These are phyloP conservation scores for Calycina herbarum DNA, from an alignment of 2,329 filamentous ascomycete genomes.

Conservation along the genomic window DNA sequence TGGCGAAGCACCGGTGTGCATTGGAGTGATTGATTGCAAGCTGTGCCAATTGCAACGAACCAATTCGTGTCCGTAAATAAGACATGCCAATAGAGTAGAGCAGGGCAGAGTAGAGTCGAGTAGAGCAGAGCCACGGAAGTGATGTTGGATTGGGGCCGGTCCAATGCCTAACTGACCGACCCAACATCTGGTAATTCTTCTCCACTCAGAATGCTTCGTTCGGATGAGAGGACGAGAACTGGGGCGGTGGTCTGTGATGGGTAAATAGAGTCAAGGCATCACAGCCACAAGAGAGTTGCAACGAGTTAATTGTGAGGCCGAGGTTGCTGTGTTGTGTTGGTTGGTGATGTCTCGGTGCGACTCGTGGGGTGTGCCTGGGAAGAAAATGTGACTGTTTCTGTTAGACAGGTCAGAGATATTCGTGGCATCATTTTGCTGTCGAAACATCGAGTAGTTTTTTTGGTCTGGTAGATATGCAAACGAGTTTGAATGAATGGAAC, in stretches of 20 bases:
- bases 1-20: not conserved
- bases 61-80: conserved; percentile 3
- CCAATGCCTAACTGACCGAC: not conserved
- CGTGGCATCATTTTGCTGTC: too few species aligned
- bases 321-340: not conserved
- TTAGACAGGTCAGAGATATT: not conserved
- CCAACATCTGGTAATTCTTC: not conserved
- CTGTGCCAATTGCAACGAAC: not conserved
- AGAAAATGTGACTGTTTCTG: not conserved
- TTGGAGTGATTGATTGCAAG: not conserved
- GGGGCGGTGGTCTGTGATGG: not conserved
- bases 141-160: not conserved
- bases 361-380: not conserved
- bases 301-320: not conserved
- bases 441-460: too few species aligned
- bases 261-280: not conserved
- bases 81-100: not conserved
- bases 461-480: too few species aligned
- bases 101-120: too few species aligned
- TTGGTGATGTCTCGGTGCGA: not conserved
- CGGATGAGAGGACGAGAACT: not conserved
- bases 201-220: not conserved
- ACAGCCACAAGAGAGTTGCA: not conserved
- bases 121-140: not conserved
- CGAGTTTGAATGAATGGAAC: too few species aligned